Conservation (phyloP, 495 filamentous ascomycete species). For the Bacidia gigantensis region DNA sequence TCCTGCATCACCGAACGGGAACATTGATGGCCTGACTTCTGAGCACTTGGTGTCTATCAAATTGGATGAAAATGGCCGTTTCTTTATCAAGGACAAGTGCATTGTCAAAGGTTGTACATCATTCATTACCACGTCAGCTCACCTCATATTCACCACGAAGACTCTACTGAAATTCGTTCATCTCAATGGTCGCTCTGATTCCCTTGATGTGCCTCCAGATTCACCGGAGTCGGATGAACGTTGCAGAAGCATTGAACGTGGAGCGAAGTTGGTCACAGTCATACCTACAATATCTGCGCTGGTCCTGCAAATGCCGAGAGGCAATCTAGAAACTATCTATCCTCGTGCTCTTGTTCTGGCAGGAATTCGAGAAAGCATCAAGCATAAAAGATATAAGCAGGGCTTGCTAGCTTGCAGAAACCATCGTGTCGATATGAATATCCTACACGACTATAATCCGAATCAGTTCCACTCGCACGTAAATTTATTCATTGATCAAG, state of each 20-base stretch:
- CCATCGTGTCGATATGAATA: constrained; percentile 95
- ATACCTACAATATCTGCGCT: constrained; percentile 76
- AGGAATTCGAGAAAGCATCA: constrained; percentile 68
- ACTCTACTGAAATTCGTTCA: constrained; percentile 92
- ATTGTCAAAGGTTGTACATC: constrained; percentile 82
- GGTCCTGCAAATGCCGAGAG: constrained; percentile 83
- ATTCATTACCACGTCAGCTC: constrained; percentile 64
- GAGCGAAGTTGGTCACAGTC: constrained; percentile 70
- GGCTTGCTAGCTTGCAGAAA: constrained; percentile 81
- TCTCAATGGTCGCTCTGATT: constrained; percentile 52
- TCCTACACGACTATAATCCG: constrained; percentile 85
- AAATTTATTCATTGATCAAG: constrained; percentile 66
- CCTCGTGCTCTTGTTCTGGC: constrained; percentile 85
- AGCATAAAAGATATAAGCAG: constrained; percentile 60
- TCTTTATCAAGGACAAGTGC: constrained; percentile 62
- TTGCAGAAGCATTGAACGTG: constrained; percentile 84
- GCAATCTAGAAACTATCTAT: constrained; percentile 90
- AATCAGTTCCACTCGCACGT: constrained; percentile 68
- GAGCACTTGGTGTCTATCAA: constrained; percentile 28
- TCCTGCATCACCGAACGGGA: no score
- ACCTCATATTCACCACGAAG: constrained; percentile 82
- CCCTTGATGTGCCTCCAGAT: constrained; percentile 67
- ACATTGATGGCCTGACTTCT: not conserved
- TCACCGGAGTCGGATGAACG: constrained; percentile 85
- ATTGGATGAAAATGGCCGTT: constrained; percentile 55